phyloP scores from a whole-genome alignment of 176 grass and related monocot genomes.

The Alopecurus myosuroides region DNA sequence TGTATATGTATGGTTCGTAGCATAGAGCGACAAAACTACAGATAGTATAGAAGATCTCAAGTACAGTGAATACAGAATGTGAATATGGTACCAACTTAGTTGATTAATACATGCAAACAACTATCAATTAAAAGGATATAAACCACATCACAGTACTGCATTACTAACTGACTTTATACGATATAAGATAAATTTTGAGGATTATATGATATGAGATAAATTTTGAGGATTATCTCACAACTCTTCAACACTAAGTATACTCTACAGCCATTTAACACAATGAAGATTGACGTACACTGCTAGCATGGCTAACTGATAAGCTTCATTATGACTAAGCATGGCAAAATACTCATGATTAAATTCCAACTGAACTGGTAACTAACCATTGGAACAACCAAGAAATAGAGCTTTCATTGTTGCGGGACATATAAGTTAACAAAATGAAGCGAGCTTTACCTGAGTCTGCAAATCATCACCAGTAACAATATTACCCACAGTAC shows the following conservation, averaged over 20 bases:
- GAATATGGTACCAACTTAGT: background rate
- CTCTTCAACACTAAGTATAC: background rate
- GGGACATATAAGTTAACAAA: background rate
- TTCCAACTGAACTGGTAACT: background rate
- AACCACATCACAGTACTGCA: background rate
- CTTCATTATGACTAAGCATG: background rate
- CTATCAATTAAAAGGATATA: background rate
- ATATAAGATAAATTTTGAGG: no score
- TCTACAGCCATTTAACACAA: background rate
- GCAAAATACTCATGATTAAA: background rate
- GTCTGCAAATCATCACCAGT: slow-evolving; percentile 94
- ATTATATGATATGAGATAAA: no score
- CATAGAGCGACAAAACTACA: no score
- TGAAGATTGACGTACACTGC: background rate
- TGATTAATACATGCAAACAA: background rate
- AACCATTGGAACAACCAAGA: background rate
- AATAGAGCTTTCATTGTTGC: background rate
- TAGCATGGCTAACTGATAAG: background rate
- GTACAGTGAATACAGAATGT: background rate
- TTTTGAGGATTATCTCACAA: background rate
- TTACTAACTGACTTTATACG: background rate
- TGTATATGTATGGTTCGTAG: no score
- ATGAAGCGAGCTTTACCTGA: slow-evolving; percentile 45
- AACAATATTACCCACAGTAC: slow-evolving; percentile 87
- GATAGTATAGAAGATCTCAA: background rate